phyloP scores from a whole-genome alignment of 1,284 basidiomycete genomes.

The Rhodotorula mucilaginosa region DNA sequence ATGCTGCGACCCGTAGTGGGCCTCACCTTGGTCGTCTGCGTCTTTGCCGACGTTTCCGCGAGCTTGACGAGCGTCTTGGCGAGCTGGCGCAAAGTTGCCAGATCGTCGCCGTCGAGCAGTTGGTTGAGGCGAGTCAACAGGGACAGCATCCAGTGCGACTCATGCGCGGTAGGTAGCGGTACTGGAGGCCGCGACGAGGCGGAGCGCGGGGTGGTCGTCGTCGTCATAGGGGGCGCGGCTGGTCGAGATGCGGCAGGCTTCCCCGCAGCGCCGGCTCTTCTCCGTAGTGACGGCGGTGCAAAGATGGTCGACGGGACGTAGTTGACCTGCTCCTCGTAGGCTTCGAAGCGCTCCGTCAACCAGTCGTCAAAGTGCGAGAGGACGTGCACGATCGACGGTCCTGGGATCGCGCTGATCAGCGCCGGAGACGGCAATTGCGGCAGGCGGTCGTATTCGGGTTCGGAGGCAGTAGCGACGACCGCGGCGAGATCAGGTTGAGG shows the following conservation, averaged over 20 bases:
- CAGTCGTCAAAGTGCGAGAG: conserved; percentile 78
- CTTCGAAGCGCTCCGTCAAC: conserved; percentile 63
- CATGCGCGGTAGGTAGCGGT: conserved; percentile 60
- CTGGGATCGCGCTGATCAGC: conserved; percentile 22
- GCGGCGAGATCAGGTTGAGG: not conserved
- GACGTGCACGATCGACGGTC: conserved; percentile 58
- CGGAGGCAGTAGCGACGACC: conserved; percentile 2
- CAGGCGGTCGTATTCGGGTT: conserved; percentile 26
- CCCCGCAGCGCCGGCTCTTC: conserved; percentile 4
- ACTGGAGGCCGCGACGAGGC: conserved; percentile 40
- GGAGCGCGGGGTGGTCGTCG: not conserved
- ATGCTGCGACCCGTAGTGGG: conserved; percentile 26
- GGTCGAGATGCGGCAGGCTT: not conserved
- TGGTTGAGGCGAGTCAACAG: conserved; percentile 72
- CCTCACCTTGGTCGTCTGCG: conserved; percentile 7
- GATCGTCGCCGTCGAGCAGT: conserved; percentile 71
- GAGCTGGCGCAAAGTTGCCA: conserved; percentile 70
- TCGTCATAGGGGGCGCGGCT: not conserved
- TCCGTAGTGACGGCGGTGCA: conserved; percentile 32
- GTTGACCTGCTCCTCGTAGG: conserved; percentile 45
- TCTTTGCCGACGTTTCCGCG: conserved; percentile 47
- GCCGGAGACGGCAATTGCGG: conserved; percentile 34
- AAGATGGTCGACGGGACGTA: conserved; percentile 42
- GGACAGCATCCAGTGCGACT: conserved; percentile 79
- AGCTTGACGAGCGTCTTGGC: conserved; percentile 68